These are phyloP conservation scores for Anacardium occidentale DNA, from an alignment of 345 rosid species.

Conservation along the genomic window DNA sequence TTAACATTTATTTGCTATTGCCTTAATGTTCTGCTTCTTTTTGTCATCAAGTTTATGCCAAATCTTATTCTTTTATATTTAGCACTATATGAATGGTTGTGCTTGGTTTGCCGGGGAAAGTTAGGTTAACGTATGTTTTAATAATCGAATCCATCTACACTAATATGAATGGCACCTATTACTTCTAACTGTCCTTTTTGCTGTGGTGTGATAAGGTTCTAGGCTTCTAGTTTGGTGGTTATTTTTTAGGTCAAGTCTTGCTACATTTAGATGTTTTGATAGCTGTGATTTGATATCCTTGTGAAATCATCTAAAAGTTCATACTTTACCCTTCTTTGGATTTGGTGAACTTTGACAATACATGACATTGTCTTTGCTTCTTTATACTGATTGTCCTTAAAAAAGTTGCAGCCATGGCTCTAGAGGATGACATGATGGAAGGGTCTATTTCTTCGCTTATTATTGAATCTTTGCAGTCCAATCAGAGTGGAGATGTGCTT, in stretches of 20 bases:
- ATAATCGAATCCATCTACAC: background rate
- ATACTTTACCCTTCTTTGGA: background rate
- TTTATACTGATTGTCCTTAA: background rate
- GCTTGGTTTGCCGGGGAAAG: background rate
- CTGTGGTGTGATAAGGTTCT: background rate
- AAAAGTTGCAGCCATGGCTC: slow-evolving; percentile 27
- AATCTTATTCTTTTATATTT: background rate
- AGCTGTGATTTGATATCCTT: background rate
- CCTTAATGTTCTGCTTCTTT: slow-evolving; percentile 4
- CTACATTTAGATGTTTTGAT: background rate
- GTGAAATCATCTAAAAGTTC: background rate
- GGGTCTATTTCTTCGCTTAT: slow-evolving; percentile 24
- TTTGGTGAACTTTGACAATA: background rate
- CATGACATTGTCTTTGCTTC: background rate
- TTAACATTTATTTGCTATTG: background rate
- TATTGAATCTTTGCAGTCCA: slow-evolving; percentile 30
- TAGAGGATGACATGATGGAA: slow-evolving; percentile 22
- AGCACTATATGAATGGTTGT: background rate
- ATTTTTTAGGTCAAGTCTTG: background rate
- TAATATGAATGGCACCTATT: background rate
- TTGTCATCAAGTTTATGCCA: no score
- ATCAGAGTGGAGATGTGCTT: slow-evolving; percentile 28
- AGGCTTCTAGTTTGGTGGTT: background rate
- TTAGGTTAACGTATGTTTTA: background rate
- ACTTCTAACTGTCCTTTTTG: background rate